phyloP scores from a whole-genome alignment of 495 filamentous ascomycete species.

The Cercophora samala region DNA sequence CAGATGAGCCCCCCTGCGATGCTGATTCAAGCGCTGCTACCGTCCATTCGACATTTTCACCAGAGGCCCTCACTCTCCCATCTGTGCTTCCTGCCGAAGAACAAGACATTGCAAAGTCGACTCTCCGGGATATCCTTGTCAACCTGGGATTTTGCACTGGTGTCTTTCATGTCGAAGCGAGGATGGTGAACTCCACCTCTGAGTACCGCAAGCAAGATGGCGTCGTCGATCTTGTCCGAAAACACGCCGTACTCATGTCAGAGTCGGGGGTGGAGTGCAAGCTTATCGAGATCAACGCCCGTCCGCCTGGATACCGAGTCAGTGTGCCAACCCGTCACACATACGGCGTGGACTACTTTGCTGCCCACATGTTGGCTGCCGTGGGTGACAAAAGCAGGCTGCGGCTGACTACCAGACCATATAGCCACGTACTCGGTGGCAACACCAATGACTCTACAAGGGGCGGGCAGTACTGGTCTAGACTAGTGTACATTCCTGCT shows the following conservation, averaged over 20 bases:
- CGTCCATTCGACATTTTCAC: slow-evolving; percentile 33
- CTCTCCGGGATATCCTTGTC: slow-evolving; percentile 34
- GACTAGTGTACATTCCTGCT: slow-evolving; percentile 32
- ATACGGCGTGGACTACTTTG: slow-evolving; percentile 45
- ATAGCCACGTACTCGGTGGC: slow-evolving; percentile 10
- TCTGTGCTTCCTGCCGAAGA: slow-evolving; percentile 39
- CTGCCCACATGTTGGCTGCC: slow-evolving; percentile 34
- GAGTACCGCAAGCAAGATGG: slow-evolving; percentile 27
- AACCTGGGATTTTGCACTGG: slow-evolving; percentile 36
- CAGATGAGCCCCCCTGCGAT: slow-evolving; percentile 50
- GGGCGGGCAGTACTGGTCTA: slow-evolving; percentile 31
- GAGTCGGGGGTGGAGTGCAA: slow-evolving; percentile 23
- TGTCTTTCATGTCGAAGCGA: slow-evolving; percentile 33
- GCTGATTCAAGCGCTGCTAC: slow-evolving; percentile 35
- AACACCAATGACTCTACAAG: neutral
- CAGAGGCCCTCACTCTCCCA: slow-evolving; percentile 41
- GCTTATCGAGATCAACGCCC: slow-evolving; percentile 42
- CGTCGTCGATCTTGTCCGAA: slow-evolving; percentile 18
- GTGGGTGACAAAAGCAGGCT: slow-evolving; percentile 30
- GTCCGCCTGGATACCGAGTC: slow-evolving; percentile 35
- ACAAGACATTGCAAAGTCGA: slow-evolving; percentile 27
- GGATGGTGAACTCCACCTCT: slow-evolving; percentile 34
- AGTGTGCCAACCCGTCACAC: slow-evolving; percentile 28
- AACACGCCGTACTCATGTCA: neutral
- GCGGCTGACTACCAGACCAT: slow-evolving; percentile 27